Conservation (phyloP, 176 grass and related monocot genomes). For the Carex scoparia region DNA sequence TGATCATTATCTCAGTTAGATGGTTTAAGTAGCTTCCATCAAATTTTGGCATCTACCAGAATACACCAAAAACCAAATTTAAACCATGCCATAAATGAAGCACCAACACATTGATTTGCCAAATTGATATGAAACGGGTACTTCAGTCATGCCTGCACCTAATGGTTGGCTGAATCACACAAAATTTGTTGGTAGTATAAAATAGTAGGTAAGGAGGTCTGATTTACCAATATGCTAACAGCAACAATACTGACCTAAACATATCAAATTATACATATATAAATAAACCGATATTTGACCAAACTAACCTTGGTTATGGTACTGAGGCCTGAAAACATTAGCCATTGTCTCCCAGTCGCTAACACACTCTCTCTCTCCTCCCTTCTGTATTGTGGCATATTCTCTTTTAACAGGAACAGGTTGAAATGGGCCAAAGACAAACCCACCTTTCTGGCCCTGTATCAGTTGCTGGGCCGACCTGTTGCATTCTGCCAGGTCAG, state of each 20-base stretch:
- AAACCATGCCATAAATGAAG: neutral
- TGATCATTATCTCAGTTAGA: neutral
- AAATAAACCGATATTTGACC: neutral
- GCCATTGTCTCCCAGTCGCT: slow-evolving; percentile 71
- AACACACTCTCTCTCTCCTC: slow-evolving; percentile 34
- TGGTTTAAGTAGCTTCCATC: neutral
- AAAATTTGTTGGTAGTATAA: neutral
- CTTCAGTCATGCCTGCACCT: neutral
- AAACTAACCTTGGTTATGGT: slow-evolving; percentile 80
- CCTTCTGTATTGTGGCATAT: slow-evolving; percentile 18
- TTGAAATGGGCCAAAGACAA: slow-evolving; percentile 85
- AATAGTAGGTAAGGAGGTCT: neutral
- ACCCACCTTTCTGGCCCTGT: slow-evolving; percentile 35
- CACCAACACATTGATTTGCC: neutral
- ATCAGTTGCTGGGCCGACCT: slow-evolving; percentile 27
- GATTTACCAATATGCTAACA: neutral
- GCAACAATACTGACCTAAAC: neutral
- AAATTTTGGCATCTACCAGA: neutral
- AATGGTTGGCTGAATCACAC: neutral
- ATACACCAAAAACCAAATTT: neutral
- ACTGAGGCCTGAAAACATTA: slow-evolving; percentile 53
- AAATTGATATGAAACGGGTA: neutral
- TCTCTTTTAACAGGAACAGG: slow-evolving; percentile 47
- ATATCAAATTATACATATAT: slow-evolving; percentile 11
- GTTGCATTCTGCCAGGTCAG: slow-evolving; percentile 51